Evolutionary conservation across 805 yeast species (phyloP), one percentile per base, ranked within the genome.

Genomic region (Ogataea corticis): DNA sequence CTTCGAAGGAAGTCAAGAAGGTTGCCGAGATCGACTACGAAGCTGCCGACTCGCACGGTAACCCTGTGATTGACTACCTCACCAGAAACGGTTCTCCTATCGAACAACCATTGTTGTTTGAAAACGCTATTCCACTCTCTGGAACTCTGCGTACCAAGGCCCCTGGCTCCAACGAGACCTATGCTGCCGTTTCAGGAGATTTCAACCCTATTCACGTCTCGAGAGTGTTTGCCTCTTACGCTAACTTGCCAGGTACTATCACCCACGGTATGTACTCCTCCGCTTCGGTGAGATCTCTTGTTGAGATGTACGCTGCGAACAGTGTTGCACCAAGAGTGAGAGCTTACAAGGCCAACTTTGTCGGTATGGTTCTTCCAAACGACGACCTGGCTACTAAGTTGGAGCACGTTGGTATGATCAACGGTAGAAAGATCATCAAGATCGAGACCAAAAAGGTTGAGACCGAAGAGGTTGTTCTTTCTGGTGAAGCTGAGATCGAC

Each of bases 201-300:
- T 92, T 80, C 82, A 94, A 94, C 70, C 99, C 99, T 51, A 94
- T 94, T 60, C 99, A 94, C 67, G 98, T 95, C 50, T 87, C 96
- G 29, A 85, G 96, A 65, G 94, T 89, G 41, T 94, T 94, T 70
- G 91, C 99, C 45, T 77, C 82, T 51, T 94, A 94, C 66, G 98
- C 96, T 36, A 82, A 82, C 62, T 77, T 94, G 63, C 97, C 97
- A 48, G 99, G 99, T 56, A 94, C 98, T 31, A 94, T 94, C 61
- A 94, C 99, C 30, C 99, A 95, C 64, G 99, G 99, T 67, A 95
- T 94, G 99, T 95, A 81, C 78, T 87, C 97, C 16, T 87, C 96
- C 64, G 99, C 97, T 51, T 79, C 96, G 52, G 92, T 91, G 57
- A 85, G 99, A 75, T 82, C 95, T 28, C 79, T 90, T 65, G 97